These are phyloP conservation scores for Phalaenopsis aphrodite DNA, from an alignment of 106 monocot species.

Conservation along the genomic window DNA sequence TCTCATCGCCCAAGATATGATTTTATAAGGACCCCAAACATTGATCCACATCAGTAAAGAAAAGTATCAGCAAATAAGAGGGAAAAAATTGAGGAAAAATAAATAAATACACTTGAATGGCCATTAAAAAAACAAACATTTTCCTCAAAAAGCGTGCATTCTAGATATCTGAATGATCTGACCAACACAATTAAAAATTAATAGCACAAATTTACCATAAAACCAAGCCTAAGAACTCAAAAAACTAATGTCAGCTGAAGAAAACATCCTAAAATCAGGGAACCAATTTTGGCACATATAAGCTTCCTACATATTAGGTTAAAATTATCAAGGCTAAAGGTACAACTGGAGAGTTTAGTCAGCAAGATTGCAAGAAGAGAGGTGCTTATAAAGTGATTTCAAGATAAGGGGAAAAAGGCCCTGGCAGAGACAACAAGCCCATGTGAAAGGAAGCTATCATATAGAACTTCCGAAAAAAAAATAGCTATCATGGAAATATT, in stretches of 20 bases:
- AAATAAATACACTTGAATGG: too few species aligned
- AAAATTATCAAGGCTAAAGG: neutral
- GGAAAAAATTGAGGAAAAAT: neutral
- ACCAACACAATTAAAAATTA: neutral
- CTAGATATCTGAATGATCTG: neutral
- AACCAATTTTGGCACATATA: neutral
- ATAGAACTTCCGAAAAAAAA: neutral
- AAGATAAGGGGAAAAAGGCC: neutral
- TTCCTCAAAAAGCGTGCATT: neutral
- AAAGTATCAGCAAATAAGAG: neutral
- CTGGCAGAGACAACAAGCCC: neutral
- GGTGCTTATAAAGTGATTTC: neutral
- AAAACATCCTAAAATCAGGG: neutral
- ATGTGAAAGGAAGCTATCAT: slow-evolving; percentile 6
- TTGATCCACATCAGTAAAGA: neutral
- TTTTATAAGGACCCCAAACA: slow-evolving; percentile 1
- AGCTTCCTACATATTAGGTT: neutral
- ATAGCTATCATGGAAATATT: neutral
- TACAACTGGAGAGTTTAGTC: neutral
- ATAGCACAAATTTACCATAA: neutral
- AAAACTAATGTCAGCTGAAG: neutral
- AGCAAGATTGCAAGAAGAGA: neutral
- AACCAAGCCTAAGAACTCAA: neutral
- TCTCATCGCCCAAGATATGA: neutral
- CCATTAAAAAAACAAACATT: neutral